Percentiles rank a stretch among this genome's conserved stretches.
Conservation (phyloP, 148 eudicot species). For the Diospyros kaki region DNA sequence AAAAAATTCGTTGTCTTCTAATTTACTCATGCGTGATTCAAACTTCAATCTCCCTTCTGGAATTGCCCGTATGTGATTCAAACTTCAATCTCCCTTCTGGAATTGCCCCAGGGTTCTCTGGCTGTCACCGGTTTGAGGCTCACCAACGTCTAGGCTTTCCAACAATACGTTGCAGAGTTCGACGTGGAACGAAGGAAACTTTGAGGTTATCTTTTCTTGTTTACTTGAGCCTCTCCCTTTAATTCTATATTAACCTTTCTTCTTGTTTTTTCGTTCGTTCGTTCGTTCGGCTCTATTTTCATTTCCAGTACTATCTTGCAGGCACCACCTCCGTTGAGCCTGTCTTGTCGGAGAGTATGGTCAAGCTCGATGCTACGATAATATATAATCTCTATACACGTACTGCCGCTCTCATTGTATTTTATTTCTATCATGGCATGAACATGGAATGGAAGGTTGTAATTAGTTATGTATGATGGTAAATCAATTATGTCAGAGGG, state of each 20-base stretch:
- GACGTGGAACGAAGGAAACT: constrained; percentile 92
- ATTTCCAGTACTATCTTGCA: constrained; percentile 24
- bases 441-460: too few relatives aligned
- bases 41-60: not conserved
- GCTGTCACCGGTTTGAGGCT: constrained; percentile 97
- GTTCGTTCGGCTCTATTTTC: not conserved
- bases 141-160: constrained; percentile 95
- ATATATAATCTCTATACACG: too few relatives aligned
- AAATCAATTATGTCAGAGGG: too few relatives aligned
- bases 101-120: constrained; percentile 73
- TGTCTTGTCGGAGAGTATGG: too few relatives aligned
- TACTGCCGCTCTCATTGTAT: too few relatives aligned
- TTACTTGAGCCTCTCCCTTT: not conserved
- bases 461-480: too few relatives aligned
- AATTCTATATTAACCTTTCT: not conserved
- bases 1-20: not conserved
- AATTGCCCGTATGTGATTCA: not conserved
- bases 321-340: constrained; percentile 83
- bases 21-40: not conserved
- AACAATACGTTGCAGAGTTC: constrained; percentile 87
- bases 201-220: constrained; percentile 48
- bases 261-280: too few relatives aligned
- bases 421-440: too few relatives aligned
- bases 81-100: not conserved
- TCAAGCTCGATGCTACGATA: too few relatives aligned